A percentile compares a stretch with the other conserved stretches of the same genome.
These are phyloP conservation scores for Inonotus obliquus DNA, from an alignment of 1,284 basidiomycete genomes.

Conservation along the genomic window DNA sequence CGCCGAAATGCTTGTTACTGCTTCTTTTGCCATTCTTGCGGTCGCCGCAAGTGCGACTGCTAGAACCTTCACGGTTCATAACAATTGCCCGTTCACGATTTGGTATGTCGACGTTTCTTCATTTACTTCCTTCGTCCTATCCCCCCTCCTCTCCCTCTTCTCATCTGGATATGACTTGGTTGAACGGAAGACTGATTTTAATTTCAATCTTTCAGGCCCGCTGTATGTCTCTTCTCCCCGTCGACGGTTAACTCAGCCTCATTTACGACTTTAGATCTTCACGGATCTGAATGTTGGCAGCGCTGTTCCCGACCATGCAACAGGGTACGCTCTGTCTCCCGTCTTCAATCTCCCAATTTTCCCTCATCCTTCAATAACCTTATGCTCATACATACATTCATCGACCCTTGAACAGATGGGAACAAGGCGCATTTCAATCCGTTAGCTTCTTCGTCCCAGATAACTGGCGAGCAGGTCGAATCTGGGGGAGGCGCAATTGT, in stretches of 20 bases:
- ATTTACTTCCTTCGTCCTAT: background rate
- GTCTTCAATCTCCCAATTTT: too few relatives aligned
- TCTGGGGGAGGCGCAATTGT: conserved; percentile 46
- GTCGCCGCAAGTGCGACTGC: conserved; percentile 30
- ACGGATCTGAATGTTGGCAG: conserved; percentile 23
- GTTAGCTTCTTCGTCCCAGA: conserved; percentile 26
- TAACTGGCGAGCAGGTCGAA: conserved; percentile 29
- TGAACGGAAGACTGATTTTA: background rate
- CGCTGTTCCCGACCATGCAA: conserved; percentile 19
- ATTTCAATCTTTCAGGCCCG: conserved; percentile 13
- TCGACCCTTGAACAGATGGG: conserved; percentile 21
- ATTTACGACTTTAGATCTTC: conserved; percentile 22
- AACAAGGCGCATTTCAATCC: conserved; percentile 20
- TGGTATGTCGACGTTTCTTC: conserved; percentile 30
- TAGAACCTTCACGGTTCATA: conserved; percentile 35
- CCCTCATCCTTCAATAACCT: too few relatives aligned
- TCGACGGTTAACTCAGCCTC: background rate
- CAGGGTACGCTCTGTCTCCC: conserved; percentile 22
- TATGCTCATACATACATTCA: background rate
- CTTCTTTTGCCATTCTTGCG: conserved; percentile 11
- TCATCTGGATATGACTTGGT: background rate
- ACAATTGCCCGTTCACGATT: conserved; percentile 23
- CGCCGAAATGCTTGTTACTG: background rate
- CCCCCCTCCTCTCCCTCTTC: background rate
- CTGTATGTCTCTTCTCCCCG: conserved; percentile 13